Conservation (phyloP, 2,329 filamentous ascomycete genomes). For the Fusarium poae region DNA sequence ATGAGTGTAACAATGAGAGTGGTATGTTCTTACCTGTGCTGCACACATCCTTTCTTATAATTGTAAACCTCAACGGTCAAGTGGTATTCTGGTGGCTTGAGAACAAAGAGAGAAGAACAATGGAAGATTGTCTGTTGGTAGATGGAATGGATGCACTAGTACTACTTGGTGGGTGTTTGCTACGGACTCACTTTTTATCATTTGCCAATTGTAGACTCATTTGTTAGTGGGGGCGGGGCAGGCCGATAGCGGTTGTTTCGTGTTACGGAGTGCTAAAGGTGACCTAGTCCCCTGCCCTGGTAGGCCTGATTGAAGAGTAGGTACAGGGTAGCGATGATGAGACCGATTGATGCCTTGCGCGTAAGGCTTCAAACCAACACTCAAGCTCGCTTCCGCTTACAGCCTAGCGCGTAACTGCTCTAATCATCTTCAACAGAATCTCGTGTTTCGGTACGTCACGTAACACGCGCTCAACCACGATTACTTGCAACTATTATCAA, state of each 20-base stretch:
- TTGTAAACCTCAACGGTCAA: background rate
- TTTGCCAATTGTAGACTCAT: slow-evolving; percentile 29
- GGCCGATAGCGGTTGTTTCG: slow-evolving; percentile 38
- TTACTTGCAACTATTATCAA: background rate
- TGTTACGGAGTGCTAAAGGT: background rate
- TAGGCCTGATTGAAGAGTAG: too few species aligned
- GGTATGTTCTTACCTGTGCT: slow-evolving; percentile 39
- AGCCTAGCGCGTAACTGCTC: slow-evolving; percentile 13
- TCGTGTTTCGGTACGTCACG: background rate
- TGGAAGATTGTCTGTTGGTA: slow-evolving; percentile 21
- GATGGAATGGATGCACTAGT: background rate
- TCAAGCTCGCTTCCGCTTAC: slow-evolving; percentile 30
- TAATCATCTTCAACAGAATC: background rate
- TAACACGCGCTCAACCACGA: slow-evolving; percentile 12
- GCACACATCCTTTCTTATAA: slow-evolving; percentile 46
- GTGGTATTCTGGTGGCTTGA: slow-evolving; percentile 8
- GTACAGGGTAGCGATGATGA: slow-evolving; percentile 31
- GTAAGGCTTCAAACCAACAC: slow-evolving; percentile 8
- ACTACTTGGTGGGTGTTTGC: slow-evolving; percentile 15
- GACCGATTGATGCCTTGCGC: slow-evolving; percentile 31
- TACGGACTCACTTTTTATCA: slow-evolving; percentile 37
- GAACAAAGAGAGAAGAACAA: slow-evolving; percentile 31
- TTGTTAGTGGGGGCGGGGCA: slow-evolving; percentile 46
- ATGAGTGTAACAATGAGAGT: background rate
- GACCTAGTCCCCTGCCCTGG: too few species aligned